A percentile compares a stretch with the other conserved stretches of the same genome.
phyloP scores from a whole-genome alignment of 345 rosid species.

The Populus davidiana region DNA sequence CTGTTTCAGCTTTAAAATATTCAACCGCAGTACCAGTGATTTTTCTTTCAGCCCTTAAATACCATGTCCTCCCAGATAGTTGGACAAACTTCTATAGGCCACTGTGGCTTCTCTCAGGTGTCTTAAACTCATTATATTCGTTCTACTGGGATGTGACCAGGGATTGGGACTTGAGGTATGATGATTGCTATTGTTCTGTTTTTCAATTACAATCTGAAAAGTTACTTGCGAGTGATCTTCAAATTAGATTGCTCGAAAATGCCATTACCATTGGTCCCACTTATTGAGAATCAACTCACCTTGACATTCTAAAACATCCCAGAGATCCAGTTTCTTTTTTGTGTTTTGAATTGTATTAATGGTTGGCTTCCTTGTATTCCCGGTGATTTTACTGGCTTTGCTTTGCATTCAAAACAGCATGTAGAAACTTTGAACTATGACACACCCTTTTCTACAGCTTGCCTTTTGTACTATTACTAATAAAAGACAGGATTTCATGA shows the following conservation, averaged over 20 bases:
- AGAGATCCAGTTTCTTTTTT: background rate
- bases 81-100: conserved; percentile 86
- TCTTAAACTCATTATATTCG: conserved; percentile 79
- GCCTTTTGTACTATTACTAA: background rate
- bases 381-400: background rate
- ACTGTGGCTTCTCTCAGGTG: conserved; percentile 81
- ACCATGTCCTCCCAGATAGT: conserved; percentile 63
- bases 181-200: background rate
- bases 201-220: background rate
- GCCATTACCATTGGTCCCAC: background rate
- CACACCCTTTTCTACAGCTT: background rate
- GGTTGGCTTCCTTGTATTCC: background rate
- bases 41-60: conserved; percentile 93
- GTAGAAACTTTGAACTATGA: background rate
- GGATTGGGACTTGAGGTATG: conserved; percentile 96
- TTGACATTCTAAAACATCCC: background rate
- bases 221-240: background rate
- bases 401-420: background rate
- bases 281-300: background rate
- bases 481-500: background rate
- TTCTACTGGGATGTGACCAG: conserved; percentile 94
- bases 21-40: conserved; percentile 90
- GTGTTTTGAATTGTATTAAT: background rate
- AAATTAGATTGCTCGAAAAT: background rate
- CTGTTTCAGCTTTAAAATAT: conserved; percentile 82